Evolutionary conservation across 352 stramenopile species (phyloP), one percentile per base, ranked within the genome.

Genomic region (Blastocystis sp.): DNA sequence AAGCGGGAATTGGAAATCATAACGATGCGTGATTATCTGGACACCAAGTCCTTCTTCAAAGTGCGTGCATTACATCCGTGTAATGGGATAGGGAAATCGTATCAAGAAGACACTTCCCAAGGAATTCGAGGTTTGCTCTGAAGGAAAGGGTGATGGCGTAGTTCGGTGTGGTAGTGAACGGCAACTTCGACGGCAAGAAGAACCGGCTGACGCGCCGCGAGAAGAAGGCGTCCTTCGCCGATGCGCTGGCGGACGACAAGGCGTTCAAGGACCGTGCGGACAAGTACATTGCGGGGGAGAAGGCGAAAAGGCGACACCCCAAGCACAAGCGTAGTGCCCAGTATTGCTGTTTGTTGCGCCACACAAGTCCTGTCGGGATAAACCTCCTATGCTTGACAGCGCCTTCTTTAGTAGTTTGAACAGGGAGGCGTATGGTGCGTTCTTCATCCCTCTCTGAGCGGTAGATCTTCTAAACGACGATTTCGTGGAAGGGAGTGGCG

Each of bases 41-140:
- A 88, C 34, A 23, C 78, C 11, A 78, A 78, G 23, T 88, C 78
- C 1, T 88, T 88, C 60, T 88, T 88, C 61, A 88, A 88, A 76
- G 78, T 88, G 1, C 17, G 10, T n/a, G 60, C 11, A 28, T 28
- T 21, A 2, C n/a, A n/a, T 53, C 34, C 19, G 45, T 23, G 28
- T 84, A 34, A 84, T 64, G 9, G 48, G 1, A 45, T 69, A 84
- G 74, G 43, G 70, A 34, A 59, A 84, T 45, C 53, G 60, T n/a
- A 70, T 69, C 5, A 28, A 45, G 21, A 66, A 69, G 41, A 59
- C 65, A 28, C 41, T 84, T 56, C 74, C 74, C 14, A 67, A 66
- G 5, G 45, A 66, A 34, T 84, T 84, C 48, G 74, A 84, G 34
- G 74, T 84, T 17, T 34, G 28, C 28, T 34, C 28, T 34, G 28